Evolutionary conservation across 208 protist genomes (phyloP), one percentile per base, ranked within the genome.

Genomic region (Trypanosoma vivax): DNA sequence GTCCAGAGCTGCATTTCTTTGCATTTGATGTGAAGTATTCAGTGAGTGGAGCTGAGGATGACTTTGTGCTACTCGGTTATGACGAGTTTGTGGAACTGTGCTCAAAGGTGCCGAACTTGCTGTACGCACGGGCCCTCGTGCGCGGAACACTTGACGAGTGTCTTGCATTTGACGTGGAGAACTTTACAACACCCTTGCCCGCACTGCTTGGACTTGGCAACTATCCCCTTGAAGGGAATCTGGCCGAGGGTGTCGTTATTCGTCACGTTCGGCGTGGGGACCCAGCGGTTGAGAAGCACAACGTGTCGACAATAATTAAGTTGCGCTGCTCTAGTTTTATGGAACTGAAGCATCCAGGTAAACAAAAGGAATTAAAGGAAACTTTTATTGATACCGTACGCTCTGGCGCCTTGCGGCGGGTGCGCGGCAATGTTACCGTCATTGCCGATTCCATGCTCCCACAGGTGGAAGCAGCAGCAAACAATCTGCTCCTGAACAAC

Each of bases 271-370:
- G 71, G 13, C 79, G 86, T 38, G 86, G 86, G 24, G 70, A 79
- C 16, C 75, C 76, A 5, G 66, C 70, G 29, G 57, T 88, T 1
- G 82, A 93, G 50, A 58, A 43, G 47, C 69, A 66, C 70, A 77
- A 76, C 46, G 77, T 89, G n/a, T 77, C 82, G 7, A 92, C 84
- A 7, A 90, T 93, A 30, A 72, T 93, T 50, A 93, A 93, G 51
- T 71, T 93, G 34, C 82, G 83, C 57, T 90, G 83, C 67, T 84
- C 77, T 3, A 82, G 70, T 50, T 93, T 93, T 49, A 90, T 90
- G 82, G 82, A 93, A 57, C 51, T 90, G 51, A 90, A 90, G 70
- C 86, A 93, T 61, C 86, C 82, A 3, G 82, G 82, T n/a, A 93
- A 93, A 68, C 82, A 90, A 64, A 73, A 88, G 72, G 86, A 93